Evolutionary conservation across 2,329 filamentous ascomycete species (phyloP), one percentile per base, ranked within the genome.

Genomic region (Periconia macrospinosa): DNA sequence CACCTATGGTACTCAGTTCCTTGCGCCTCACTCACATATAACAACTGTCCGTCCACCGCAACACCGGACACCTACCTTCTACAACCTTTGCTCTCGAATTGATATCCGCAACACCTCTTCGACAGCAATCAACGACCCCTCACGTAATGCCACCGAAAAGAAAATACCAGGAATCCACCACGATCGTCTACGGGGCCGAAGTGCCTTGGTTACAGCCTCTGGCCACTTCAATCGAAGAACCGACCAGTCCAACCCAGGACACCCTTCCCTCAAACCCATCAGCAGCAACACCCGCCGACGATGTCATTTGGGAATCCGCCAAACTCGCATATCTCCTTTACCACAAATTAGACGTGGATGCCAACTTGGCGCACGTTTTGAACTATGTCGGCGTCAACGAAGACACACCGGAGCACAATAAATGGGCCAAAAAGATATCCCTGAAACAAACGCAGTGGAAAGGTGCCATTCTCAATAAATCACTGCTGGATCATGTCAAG

Each of bases 241-340:
- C 27, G 9, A 30, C 43, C 43, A 23, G n/a, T 27, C 15, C 14
- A 17, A 15, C 27, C 19, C 14, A 20, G 10, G 47, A 33, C 10
- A 18, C 14, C 2, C 2, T 30, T 3, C n/a, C 19, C 11, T 37
- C 33, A 6, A 19, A 41, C 23, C 11, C 18, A 6, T 18, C 33
- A 13, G n/a, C 41, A 10, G 27, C 42, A 2, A 33, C 27, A 11
- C 41, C 44, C n/a, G 41, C 40, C 15, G 44, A 51, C 7, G 18
- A 49, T 6, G 23, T 51, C 40, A 33, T 55, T 11, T 40, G 8
- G 15, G 41, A 47, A 30, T 40, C 48, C 6, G 50, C 48, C 17
- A 55, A 52, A 23, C n/a, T 51, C 6, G 30, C 35, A 11, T 55
- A 51, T 40, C 35, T 55, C 15, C 49, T 55, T 2, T 40, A 48